Evolutionary conservation across 768 basidiomycete genomes (phyloP).

Genomic region (Lactarius deliciosus): DNA sequence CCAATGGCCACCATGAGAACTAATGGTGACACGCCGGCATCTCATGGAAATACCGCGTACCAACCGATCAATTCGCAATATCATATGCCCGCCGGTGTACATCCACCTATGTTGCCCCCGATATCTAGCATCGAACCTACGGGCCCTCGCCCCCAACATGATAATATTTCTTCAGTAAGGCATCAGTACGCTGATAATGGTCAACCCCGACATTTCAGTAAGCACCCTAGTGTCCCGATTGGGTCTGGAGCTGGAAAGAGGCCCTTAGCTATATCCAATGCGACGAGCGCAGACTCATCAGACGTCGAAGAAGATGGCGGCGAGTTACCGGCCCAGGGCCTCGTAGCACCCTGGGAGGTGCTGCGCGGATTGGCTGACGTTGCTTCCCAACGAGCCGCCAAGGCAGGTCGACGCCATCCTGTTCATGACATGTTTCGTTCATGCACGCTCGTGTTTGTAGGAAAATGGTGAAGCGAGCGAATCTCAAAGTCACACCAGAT

Average conservation of each 20-base stretch:
- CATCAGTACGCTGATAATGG: conserved; percentile 50
- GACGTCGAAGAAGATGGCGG: conserved; percentile 85
- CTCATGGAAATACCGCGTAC: conserved; percentile 23
- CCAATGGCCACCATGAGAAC: conserved; percentile 15
- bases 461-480: conserved; percentile 79
- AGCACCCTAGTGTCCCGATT: conserved; percentile 29
- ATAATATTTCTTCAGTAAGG: conserved; percentile 59
- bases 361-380: conserved; percentile 79
- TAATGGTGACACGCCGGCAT: conserved; percentile 11
- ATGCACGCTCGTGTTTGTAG: conserved; percentile 38
- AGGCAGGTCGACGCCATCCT: conserved; percentile 45
- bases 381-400: conserved; percentile 73
- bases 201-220: conserved; percentile 31
- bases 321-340: conserved; percentile 75
- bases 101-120: conserved; percentile 27
- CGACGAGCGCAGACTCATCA: conserved; percentile 78
- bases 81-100: conserved; percentile 17
- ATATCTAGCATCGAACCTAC: conserved; percentile 28
- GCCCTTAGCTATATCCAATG: conserved; percentile 59
- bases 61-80: conserved; percentile 17
- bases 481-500: conserved; percentile 70
- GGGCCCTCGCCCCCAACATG: conserved; percentile 35
- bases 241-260: conserved; percentile 52
- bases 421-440: conserved; percentile 1
- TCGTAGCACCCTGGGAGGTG: conserved; percentile 87